These are phyloP conservation scores for Withania somnifera DNA, from an alignment of 305 asterid species.

Conservation along the genomic window DNA sequence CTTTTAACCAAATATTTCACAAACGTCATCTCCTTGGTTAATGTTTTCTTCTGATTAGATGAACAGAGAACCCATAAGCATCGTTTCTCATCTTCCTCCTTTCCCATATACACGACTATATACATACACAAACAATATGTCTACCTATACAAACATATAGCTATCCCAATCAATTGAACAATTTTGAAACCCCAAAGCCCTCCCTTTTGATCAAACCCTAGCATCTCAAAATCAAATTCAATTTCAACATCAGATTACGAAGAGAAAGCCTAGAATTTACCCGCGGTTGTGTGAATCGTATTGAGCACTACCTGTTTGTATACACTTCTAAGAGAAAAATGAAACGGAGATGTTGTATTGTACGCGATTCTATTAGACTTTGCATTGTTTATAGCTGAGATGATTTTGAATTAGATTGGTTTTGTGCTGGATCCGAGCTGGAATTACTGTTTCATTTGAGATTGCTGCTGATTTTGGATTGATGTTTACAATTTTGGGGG, in stretches of 20 bases:
- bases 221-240: neutral
- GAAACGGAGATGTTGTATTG: neutral
- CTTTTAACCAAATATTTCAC: too few species aligned
- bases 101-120: too few species aligned
- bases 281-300: neutral
- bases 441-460: neutral
- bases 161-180: neutral
- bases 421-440: neutral
- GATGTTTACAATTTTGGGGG: neutral
- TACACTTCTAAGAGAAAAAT: neutral
- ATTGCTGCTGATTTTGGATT: neutral
- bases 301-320: neutral
- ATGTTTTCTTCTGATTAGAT: too few species aligned
- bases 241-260: neutral
- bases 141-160: too few species aligned
- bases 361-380: neutral
- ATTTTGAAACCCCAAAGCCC: neutral
- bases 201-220: conserved; percentile 18
- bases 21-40: too few species aligned
- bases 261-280: neutral
- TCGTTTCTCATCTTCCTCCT: too few species aligned
- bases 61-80: too few species aligned
- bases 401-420: neutral
- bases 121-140: too few species aligned
- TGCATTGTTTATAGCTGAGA: neutral